Evolutionary conservation across 345 rosid genomes (phyloP), one percentile per base, ranked within the genome.

Genomic region (Trapa bicornis): DNA sequence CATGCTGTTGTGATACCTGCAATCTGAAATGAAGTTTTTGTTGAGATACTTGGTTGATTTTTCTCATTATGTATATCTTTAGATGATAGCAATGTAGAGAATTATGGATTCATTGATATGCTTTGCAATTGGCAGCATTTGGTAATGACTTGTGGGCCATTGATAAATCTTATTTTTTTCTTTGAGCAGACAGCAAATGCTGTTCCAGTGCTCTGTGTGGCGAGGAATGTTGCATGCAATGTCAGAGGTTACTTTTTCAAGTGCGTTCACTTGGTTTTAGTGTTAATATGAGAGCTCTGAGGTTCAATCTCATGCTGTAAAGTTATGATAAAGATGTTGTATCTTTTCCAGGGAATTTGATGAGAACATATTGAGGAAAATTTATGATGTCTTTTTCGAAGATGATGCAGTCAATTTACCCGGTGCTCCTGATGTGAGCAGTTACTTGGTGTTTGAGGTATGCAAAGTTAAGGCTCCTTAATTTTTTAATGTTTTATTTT

Each of bases 171-270:
- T 22, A 37, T 61, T 43, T 62, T 69, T 29, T 68, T 37, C 56
- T 68, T 72, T 76, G 65, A 66, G 57, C 77, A 94, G 97, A 89
- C 88, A 68, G 87, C 92, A 29, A 85, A 78, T 76, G 84, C 82
- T 0, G 92, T 94, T 80, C 97, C 99, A 61, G 81, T 81, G 76
- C 91, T 94, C 36, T 91, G 97, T 60, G 96, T 94, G 65, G 97
- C 99, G 60, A 91, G 99, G 80, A 94, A 91, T 86, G 99, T 94
- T 75, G 99, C 99, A 47, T 94, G 99, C 87, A 94, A 94, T 74
- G 96, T 86, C 75, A 89, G 97, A 79, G 97, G 96, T 74, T 87
- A 75, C 71, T 94, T 91, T 79, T 94, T 94, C 89, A 91, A 80
- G 99, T 94, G 85, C 83, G 96, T 70, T 74, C 47, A 61, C 2